phyloP scores from a whole-genome alignment of 2,329 filamentous ascomycete genomes.

The Neophaeococcomyces mojaviensis region DNA sequence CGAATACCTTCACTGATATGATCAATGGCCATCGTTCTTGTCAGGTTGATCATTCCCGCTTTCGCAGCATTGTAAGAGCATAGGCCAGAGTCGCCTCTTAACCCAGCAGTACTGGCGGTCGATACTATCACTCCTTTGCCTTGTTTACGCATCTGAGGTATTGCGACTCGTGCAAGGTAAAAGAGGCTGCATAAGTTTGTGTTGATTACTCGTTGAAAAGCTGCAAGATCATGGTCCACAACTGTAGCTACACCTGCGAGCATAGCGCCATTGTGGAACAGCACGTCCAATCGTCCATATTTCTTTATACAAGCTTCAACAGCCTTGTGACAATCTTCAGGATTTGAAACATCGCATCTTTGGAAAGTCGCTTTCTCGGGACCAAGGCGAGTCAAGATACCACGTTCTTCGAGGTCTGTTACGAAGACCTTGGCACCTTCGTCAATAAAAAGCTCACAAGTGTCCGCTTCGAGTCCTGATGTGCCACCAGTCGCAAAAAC shows the following conservation, averaged over 20 bases:
- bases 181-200: slow-evolving; percentile 11
- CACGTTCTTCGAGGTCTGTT: slow-evolving; percentile 7
- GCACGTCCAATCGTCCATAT: slow-evolving; percentile 59
- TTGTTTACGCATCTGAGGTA: slow-evolving; percentile 92
- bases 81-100: slow-evolving; percentile 10
- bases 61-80: slow-evolving; percentile 39
- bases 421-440: slow-evolving; percentile 10
- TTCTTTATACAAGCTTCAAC: slow-evolving; percentile 9
- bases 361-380: slow-evolving; percentile 5
- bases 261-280: slow-evolving; percentile 96
- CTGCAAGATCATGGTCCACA: slow-evolving; percentile 70
- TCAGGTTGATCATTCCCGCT: slow-evolving; percentile 39
- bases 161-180: slow-evolving; percentile 10
- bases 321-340: slow-evolving; percentile 9
- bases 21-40: slow-evolving; percentile 37
- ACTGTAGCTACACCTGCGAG: not conserved
- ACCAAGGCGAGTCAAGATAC: slow-evolving; percentile 4
- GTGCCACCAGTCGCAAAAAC: slow-evolving; percentile 10
- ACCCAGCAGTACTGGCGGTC: slow-evolving; percentile 8
- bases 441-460: slow-evolving; percentile 7
- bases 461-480: slow-evolving; percentile 4
- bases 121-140: slow-evolving; percentile 46
- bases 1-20: slow-evolving; percentile 35
- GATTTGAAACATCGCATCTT: slow-evolving; percentile 7
- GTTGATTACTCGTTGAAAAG: slow-evolving; percentile 84